Percentiles rank a stretch among this genome's conserved stretches.
Conservation (phyloP, 768 basidiomycete species). For the Asterophora parasitica region DNA sequence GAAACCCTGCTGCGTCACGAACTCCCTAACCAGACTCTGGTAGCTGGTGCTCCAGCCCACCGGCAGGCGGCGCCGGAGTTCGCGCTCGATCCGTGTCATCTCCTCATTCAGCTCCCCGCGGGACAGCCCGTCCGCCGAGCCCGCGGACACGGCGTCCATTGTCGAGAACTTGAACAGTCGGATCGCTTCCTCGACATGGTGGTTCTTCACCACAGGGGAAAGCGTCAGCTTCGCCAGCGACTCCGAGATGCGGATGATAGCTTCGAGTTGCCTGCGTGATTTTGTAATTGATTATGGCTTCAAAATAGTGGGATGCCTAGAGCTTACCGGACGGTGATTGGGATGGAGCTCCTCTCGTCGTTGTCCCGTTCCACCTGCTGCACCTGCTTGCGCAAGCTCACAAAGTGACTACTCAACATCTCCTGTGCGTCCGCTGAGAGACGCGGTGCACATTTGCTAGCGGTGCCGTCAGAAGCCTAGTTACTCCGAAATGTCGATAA, state of each 20-base stretch:
- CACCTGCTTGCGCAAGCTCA: constrained; percentile 87
- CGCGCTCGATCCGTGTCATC: constrained; percentile 85
- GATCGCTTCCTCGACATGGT: constrained; percentile 97
- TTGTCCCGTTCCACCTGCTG: constrained; percentile 96
- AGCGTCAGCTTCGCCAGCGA: constrained; percentile 93
- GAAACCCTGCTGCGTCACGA: constrained; percentile 89
- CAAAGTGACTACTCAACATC: constrained; percentile 95
- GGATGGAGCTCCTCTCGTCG: constrained; percentile 95
- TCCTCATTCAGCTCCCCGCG: constrained; percentile 92
- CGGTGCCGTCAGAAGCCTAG: neutral
- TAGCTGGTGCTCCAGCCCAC: constrained; percentile 98
- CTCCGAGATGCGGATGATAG: constrained; percentile 98
- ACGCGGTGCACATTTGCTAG: constrained; percentile 93
- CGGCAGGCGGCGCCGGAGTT: constrained; percentile 75
- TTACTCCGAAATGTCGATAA: neutral
- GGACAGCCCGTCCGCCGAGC: constrained; percentile 88
- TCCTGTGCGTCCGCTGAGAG: constrained; percentile 92
- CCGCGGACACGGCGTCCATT: constrained; percentile 97
- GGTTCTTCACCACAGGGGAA: constrained; percentile 77
- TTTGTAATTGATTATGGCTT: neutral
- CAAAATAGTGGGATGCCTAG: no score
- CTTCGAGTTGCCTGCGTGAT: constrained; percentile 77
- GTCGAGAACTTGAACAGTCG: constrained; percentile 98
- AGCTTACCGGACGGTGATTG: constrained; percentile 87
- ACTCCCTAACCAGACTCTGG: constrained; percentile 87